A percentile compares a stretch with the other conserved stretches of the same genome.
Conservation (phyloP, 2,329 filamentous ascomycete species). For the Huntiella decipiens region DNA sequence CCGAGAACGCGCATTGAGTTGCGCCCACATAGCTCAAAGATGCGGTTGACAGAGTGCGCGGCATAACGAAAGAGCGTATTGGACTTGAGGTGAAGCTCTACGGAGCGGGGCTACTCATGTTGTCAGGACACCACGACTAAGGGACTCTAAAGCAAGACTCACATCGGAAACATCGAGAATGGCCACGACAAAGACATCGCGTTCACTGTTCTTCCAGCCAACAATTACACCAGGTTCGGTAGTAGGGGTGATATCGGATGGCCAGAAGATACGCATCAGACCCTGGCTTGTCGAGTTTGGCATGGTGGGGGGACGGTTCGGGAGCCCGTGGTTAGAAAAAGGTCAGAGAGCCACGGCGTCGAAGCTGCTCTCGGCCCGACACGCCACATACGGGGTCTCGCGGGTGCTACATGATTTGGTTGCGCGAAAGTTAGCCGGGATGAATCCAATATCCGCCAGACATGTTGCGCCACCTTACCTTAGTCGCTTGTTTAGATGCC, state of each 20-base stretch:
- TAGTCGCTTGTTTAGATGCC: conserved; percentile 56
- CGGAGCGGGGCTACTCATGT: conserved; percentile 43
- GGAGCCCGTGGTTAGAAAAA: conserved; percentile 39
- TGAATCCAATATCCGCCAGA: too few species aligned
- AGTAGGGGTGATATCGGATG: conserved; percentile 59
- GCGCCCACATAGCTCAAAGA: conserved; percentile 71
- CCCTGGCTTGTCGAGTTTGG: conserved; percentile 62
- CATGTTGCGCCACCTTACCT: conserved; percentile 36
- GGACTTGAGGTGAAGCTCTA: conserved; percentile 71
- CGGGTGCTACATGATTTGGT: conserved; percentile 45
- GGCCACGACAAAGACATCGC: conserved; percentile 79
- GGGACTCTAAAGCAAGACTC: conserved; percentile 17
- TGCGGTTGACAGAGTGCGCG: conserved; percentile 57
- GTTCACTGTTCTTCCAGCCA: conserved; percentile 83
- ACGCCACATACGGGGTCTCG: conserved; percentile 60
- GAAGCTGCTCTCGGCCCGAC: conserved; percentile 86
- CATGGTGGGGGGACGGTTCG: conserved; percentile 16
- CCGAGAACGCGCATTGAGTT: conserved; percentile 72
- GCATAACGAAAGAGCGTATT: conserved; percentile 71
- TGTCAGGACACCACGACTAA: too few species aligned
- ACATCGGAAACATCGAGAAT: conserved; percentile 85
- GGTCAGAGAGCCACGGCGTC: conserved; percentile 58
- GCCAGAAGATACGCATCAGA: conserved; percentile 97
- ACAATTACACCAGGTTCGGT: conserved; percentile 69
- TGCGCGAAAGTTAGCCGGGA: too few species aligned